Percentiles rank a stretch among this genome's conserved stretches.
Conservation (phyloP, 176 grass and related monocot species). For the Oropetium thomaeum region DNA sequence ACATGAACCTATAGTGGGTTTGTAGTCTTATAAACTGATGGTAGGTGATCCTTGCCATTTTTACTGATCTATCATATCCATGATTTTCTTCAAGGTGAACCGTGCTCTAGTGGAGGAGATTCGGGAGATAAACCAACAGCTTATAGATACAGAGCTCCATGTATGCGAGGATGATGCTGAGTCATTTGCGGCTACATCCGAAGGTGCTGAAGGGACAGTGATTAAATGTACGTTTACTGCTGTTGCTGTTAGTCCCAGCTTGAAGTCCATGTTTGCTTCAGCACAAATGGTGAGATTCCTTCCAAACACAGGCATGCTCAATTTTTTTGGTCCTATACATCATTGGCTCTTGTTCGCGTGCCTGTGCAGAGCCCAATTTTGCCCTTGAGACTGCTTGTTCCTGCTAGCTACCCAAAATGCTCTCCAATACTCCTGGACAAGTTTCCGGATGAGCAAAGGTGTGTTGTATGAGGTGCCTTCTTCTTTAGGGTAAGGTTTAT, state of each 20-base stretch:
- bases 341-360: slow-evolving; percentile 24
- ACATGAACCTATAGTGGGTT: background rate
- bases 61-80: slow-evolving; percentile 5
- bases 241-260: slow-evolving; percentile 77
- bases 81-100: slow-evolving; percentile 57
- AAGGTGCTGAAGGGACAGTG: slow-evolving; percentile 65
- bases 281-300: slow-evolving; percentile 77
- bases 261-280: slow-evolving; percentile 85
- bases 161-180: slow-evolving; percentile 67
- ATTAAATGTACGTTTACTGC: slow-evolving; percentile 92
- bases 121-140: slow-evolving; percentile 76
- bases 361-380: slow-evolving; percentile 78
- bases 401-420: slow-evolving; percentile 83
- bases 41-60: slow-evolving; percentile 13
- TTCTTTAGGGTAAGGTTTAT: background rate
- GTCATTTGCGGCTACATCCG: slow-evolving; percentile 54
- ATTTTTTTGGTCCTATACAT: background rate
- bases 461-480: background rate
- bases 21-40: background rate
- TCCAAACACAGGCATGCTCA: background rate
- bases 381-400: slow-evolving; percentile 90
- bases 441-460: slow-evolving; percentile 86
- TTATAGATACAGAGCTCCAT: slow-evolving; percentile 86
- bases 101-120: slow-evolving; percentile 82
- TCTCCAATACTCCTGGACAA: slow-evolving; percentile 92